Percentiles rank a stretch among this genome's conserved stretches.
These are phyloP conservation scores for Ophiosphaerella herpotricha DNA, from an alignment of 2,329 filamentous ascomycete species.

Conservation along the genomic window DNA sequence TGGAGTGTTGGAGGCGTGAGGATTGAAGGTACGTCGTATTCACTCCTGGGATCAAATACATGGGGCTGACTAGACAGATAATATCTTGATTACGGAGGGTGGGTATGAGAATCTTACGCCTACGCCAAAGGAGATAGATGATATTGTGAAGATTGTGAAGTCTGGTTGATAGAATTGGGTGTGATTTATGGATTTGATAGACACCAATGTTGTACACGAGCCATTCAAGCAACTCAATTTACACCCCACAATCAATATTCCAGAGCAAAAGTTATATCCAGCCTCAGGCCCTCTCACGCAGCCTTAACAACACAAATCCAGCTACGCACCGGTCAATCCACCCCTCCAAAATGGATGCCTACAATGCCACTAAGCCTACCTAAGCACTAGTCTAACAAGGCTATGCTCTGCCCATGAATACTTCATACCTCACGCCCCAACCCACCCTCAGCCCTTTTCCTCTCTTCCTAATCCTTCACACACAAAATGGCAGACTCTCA, in stretches of 20 bases:
- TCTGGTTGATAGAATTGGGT: slow-evolving; percentile 12
- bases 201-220: too few species aligned
- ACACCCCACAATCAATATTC: too few species aligned
- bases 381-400: too few species aligned
- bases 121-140: slow-evolving; percentile 73
- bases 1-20: slow-evolving; percentile 85
- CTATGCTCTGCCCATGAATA: too few species aligned
- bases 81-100: slow-evolving; percentile 76
- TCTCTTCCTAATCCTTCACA: not conserved
- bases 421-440: too few species aligned
- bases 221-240: too few species aligned
- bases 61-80: slow-evolving; percentile 57
- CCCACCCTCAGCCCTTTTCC: too few species aligned
- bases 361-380: not conserved
- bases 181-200: not conserved
- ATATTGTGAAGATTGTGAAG: slow-evolving; percentile 66
- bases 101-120: slow-evolving; percentile 84
- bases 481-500: slow-evolving; percentile 24
- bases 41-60: not conserved
- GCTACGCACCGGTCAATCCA: not conserved
- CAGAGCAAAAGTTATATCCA: too few species aligned
- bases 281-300: too few species aligned
- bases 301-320: too few species aligned
- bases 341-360: not conserved
- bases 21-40: slow-evolving; percentile 65